Evolutionary conservation across 2,329 filamentous ascomycete genomes (phyloP).

Genomic region (Alternaria viburni): DNA sequence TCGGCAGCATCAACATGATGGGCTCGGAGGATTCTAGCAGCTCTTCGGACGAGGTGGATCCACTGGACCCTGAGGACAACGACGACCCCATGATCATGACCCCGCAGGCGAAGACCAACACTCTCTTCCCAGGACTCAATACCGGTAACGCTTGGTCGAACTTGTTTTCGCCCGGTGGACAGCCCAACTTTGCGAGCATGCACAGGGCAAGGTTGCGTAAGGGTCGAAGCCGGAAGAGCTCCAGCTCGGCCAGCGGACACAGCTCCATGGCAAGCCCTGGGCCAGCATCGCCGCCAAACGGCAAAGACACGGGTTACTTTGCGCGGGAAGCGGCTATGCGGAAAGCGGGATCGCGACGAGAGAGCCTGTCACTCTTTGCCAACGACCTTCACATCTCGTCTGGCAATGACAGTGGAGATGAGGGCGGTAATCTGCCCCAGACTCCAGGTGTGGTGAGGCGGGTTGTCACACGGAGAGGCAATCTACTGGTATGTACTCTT

Average conservation of each 20-base stretch:
- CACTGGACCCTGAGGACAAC: conserved; percentile 56
- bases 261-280: conserved; percentile 72
- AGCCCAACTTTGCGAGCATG: conserved; percentile 81
- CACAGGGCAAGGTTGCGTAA: conserved; percentile 65
- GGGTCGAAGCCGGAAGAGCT: conserved; percentile 68
- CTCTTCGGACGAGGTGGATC: conserved; percentile 64
- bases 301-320: conserved; percentile 63
- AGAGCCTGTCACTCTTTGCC: conserved; percentile 89
- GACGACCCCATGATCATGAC: conserved; percentile 81
- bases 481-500: conserved; percentile 72
- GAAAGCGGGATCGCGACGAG: conserved; percentile 68
- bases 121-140: conserved; percentile 47
- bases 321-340: conserved; percentile 57
- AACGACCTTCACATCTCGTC: conserved; percentile 83
- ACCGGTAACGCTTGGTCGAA: conserved; percentile 66
- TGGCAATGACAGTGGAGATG: conserved; percentile 81
- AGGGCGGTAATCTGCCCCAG: conserved; percentile 55
- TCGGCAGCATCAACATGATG: conserved; percentile 80
- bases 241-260: conserved; percentile 72
- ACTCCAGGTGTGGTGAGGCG: conserved; percentile 80
- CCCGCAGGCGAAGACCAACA: conserved; percentile 72
- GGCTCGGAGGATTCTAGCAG: conserved; percentile 79
- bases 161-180: conserved; percentile 69
- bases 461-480: conserved; percentile 84
- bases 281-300: conserved; percentile 77